Base-by-base conservation (phyloP, 345 rosid species). In the Salix caprea region DNA sequence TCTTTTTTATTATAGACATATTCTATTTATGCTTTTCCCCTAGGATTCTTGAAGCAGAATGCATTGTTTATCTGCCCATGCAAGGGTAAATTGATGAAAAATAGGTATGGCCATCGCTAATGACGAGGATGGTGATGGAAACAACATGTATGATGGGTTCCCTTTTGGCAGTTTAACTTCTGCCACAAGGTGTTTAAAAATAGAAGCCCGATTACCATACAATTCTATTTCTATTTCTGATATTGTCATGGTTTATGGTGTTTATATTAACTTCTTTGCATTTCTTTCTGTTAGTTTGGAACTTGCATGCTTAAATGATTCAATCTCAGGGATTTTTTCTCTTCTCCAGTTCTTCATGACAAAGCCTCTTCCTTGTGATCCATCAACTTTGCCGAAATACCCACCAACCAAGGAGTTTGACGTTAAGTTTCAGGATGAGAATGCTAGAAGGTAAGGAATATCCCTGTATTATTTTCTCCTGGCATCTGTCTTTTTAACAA, bases 321-420 rank as follows among this genome's bases (percentile, higher is more conserved):
- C 15, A 50, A 46, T 23, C 21, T 75, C 11, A 61, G 32, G 2
- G 5, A 9, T 37, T 26, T 56, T 65, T 1, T 69, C 60, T 77
- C 36, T 77, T 67, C 36, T 77, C 65, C 74, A 90, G 94, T 88
- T 88, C 77, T 88, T 88, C 79, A 85, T 85, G 1, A 85, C 85
- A 71, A 61, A 69, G 18, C 90, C 94, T 81, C 86, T 88, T 71
- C 89, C 94, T 12, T 82, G 94, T 32, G 88, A 86, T 6, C 94
- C 90, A 66, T 84, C 91, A 72, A 86, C 84, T 78, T 86, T 90
- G 85, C 94, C 94, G 9, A 88, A 83, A 82, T 85, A 90, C 76
- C 92, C 81, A 79, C 89, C 90, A 28, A 88, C 88, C 74, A 90
- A 90, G 76, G 94, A 90, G 72, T 79, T 84, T 56, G 92, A 90